Conservation (phyloP, 805 yeast genomes). For the Wickerhamomyces chaumierensis region DNA sequence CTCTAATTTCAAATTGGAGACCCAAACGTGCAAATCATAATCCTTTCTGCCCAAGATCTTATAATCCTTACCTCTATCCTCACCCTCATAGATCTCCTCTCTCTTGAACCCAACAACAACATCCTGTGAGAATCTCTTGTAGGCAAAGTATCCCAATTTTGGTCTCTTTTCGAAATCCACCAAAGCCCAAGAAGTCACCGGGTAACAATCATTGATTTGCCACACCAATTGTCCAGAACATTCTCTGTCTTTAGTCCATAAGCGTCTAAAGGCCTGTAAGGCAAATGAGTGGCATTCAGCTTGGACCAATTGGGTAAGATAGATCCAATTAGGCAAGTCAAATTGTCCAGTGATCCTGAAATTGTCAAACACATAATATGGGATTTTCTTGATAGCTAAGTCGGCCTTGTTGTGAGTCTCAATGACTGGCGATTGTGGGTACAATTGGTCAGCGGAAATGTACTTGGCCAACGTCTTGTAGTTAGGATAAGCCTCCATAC, state of each 20-base stretch:
- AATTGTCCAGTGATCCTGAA: conserved; percentile 22
- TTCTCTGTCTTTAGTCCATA: conserved; percentile 30
- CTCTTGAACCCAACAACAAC: conserved; percentile 13
- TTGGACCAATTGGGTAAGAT: conserved; percentile 43
- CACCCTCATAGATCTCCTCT: conserved; percentile 3
- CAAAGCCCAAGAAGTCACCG: conserved; percentile 39
- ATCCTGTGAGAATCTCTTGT: conserved; percentile 28
- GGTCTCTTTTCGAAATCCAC: conserved; percentile 31
- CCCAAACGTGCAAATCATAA: conserved; percentile 6
- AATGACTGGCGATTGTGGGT: conserved; percentile 32
- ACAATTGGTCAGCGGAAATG: conserved; percentile 24
- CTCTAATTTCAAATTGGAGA: conserved; percentile 3
- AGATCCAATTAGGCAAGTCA: conserved; percentile 31
- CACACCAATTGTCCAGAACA: conserved; percentile 39
- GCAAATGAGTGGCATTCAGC: conserved; percentile 38
- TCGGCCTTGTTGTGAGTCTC: conserved; percentile 39
- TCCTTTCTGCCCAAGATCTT: conserved; percentile 3
- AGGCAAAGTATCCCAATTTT: conserved; percentile 35
- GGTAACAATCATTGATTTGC: conserved; percentile 47
- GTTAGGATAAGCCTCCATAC: conserved; percentile 37
- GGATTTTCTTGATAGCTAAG: conserved; percentile 34
- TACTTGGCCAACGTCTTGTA: conserved; percentile 24
- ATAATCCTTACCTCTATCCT: conserved; percentile 6
- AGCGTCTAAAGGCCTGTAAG: conserved; percentile 32
- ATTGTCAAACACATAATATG: conserved; percentile 35